Evolutionary conservation across 192 early-diverging fungal genomes (phyloP).

Genomic region (Pecoramyces ruminantium): DNA sequence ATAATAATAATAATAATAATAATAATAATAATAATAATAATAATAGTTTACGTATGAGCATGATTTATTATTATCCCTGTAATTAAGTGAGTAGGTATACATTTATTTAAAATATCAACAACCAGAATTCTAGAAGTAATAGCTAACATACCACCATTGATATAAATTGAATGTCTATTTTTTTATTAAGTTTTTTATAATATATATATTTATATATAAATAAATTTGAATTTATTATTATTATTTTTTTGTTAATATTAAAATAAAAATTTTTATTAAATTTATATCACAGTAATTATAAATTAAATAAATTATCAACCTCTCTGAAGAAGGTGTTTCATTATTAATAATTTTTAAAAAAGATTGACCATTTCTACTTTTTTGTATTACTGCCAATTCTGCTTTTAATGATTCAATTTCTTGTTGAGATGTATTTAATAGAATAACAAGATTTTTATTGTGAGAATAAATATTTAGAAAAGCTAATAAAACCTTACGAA

Average conservation of each 20-base stretch:
- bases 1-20: no score
- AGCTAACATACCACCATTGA: slow-evolving; percentile 63
- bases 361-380: slow-evolving; percentile 25
- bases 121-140: slow-evolving; percentile 76
- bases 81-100: slow-evolving; percentile 55
- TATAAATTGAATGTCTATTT: slow-evolving; percentile 38
- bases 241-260: no score
- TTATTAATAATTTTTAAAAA: slow-evolving; percentile 24
- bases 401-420: slow-evolving; percentile 14
- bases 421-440: slow-evolving; percentile 44
- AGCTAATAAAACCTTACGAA: slow-evolving; percentile 46
- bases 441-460: slow-evolving; percentile 52
- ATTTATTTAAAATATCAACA: slow-evolving; percentile 69
- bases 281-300: background rate
- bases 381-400: slow-evolving; percentile 5
- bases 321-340: slow-evolving; percentile 33
- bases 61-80: slow-evolving; percentile 74
- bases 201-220: no score
- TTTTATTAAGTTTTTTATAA: no score
- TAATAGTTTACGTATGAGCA: slow-evolving; percentile 48
- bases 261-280: slow-evolving; percentile 9
- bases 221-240: background rate
- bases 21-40: background rate
- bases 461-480: slow-evolving; percentile 53
- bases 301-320: no score